These are phyloP conservation scores for Paxillus rubicundulus DNA, from an alignment of 768 basidiomycete genomes.

Conservation along the genomic window DNA sequence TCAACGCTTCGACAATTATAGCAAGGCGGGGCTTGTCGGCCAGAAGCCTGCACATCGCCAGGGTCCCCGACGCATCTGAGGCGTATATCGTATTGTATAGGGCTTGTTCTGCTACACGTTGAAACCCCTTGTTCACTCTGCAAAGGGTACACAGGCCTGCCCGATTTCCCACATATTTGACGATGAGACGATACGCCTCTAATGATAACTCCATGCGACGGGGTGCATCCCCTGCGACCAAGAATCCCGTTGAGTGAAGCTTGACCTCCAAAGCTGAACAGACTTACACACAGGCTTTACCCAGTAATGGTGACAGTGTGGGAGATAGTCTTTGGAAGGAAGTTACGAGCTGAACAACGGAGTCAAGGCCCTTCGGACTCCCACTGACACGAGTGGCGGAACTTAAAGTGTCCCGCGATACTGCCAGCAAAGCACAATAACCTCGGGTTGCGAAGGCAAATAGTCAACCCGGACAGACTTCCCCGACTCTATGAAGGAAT, in stretches of 20 bases:
- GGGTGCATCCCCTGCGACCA: constrained; percentile 35
- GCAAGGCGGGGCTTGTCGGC: constrained; percentile 47
- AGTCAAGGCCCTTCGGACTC: neutral
- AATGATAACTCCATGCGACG: constrained; percentile 55
- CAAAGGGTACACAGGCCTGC: constrained; percentile 56
- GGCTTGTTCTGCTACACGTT: constrained; percentile 50
- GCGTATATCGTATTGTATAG: constrained; percentile 60
- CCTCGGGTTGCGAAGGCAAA: neutral
- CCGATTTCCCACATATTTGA: constrained; percentile 48
- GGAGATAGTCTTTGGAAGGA: neutral
- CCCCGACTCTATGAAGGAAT: constrained; percentile 14
- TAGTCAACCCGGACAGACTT: neutral
- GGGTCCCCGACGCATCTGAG: constrained; percentile 37
- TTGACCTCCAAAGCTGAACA: neutral
- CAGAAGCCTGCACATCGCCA: constrained; percentile 48
- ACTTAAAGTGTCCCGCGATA: neutral
- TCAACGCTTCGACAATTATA: constrained; percentile 50
- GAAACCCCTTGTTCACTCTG: constrained; percentile 56
- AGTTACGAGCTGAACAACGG: neutral
- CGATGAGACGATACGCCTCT: constrained; percentile 59
- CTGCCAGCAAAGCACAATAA: neutral
- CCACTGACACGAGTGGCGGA: neutral
- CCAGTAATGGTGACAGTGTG: neutral
- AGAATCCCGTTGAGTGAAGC: neutral
- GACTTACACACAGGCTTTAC: constrained; percentile 9